phyloP scores from a whole-genome alignment of 2,329 filamentous ascomycete genomes.

The Xylariaceae sp. region DNA sequence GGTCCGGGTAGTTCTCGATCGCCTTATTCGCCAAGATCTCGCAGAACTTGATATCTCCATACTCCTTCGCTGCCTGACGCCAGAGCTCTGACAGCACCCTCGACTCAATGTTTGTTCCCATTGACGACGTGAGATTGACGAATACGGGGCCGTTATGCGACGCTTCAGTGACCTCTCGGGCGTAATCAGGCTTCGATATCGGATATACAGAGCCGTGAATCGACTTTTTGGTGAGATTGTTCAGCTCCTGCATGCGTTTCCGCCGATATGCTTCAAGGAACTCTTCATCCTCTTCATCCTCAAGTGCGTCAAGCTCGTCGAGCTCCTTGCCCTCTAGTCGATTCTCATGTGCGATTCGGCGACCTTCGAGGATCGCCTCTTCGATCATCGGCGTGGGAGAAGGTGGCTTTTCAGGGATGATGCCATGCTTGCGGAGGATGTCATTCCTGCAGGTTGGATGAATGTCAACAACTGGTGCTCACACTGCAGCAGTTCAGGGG shows the following conservation, averaged over 20 bases:
- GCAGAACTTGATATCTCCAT: slow-evolving; percentile 95
- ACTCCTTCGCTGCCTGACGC: slow-evolving; percentile 76
- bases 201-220: slow-evolving; percentile 89
- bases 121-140: slow-evolving; percentile 74
- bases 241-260: slow-evolving; percentile 80
- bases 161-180: slow-evolving; percentile 84
- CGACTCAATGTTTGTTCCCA: slow-evolving; percentile 79
- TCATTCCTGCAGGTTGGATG: slow-evolving; percentile 71
- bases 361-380: slow-evolving; percentile 82
- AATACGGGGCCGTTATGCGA: slow-evolving; percentile 65
- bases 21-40: slow-evolving; percentile 89
- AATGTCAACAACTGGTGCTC: slow-evolving; percentile 8
- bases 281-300: slow-evolving; percentile 90
- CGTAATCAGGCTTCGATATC: slow-evolving; percentile 89
- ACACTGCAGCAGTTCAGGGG: slow-evolving; percentile 5
- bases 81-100: slow-evolving; percentile 78
- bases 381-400: slow-evolving; percentile 95
- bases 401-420: slow-evolving; percentile 96
- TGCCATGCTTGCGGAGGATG: slow-evolving; percentile 90
- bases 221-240: slow-evolving; percentile 66
- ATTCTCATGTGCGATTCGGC: slow-evolving; percentile 82
- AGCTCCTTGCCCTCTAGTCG: slow-evolving; percentile 89
- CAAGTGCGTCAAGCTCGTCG: slow-evolving; percentile 86
- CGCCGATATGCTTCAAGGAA: slow-evolving; percentile 85
- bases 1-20: slow-evolving; percentile 93